Base-by-base conservation (phyloP, 2,329 filamentous ascomycete genomes). In the Hypoxylon sp. region DNA sequence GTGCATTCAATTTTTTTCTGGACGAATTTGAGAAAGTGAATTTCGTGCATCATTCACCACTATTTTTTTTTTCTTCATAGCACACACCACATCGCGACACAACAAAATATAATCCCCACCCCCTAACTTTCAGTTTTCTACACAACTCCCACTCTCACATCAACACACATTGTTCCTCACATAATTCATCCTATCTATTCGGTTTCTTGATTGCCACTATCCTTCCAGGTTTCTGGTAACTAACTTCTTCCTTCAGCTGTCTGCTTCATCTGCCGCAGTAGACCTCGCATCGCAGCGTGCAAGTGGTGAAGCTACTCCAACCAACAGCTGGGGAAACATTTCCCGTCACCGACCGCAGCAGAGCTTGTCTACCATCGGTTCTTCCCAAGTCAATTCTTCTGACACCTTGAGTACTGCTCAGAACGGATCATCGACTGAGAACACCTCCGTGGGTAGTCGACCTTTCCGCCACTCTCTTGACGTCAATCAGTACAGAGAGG, bases 231-330 rank as follows among this genome's bases (percentile, higher is more conserved):
- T 29, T 29, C n/a, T 19, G 13, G 19, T 19, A 37, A 60, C 35
- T 52, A 44, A 42, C 50, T 46, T 33, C 24, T 50, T 31, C 50
- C 50, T 56, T 46, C 63, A 96, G 90, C 85, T 95, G 68, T 94
- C 93, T 78, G 89, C 92, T 61, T 94, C 93, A 69, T 93, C 92
- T 73, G 90, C 92, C 78, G 91, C 93, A 58, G 86, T 94, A 76
- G 93, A 97, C 81, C 86, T 97, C 78, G 92, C 93, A 63, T 89
- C 90, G 54, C 89, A 90, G 68, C 87, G 90, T 51, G 89, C 87
- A 70, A 86, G 89, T 65, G 90, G 93, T 70, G 76, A 78, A 53
- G 68, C 78, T 42, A 74, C 79, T 52, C 75, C 78, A 44, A 73
- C 76, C 57, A 82, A 84, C 81, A 84, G 86, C 72, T 93, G 90